phyloP scores from a whole-genome alignment of 2,329 filamentous ascomycete genomes.

The Botrytis aclada region DNA sequence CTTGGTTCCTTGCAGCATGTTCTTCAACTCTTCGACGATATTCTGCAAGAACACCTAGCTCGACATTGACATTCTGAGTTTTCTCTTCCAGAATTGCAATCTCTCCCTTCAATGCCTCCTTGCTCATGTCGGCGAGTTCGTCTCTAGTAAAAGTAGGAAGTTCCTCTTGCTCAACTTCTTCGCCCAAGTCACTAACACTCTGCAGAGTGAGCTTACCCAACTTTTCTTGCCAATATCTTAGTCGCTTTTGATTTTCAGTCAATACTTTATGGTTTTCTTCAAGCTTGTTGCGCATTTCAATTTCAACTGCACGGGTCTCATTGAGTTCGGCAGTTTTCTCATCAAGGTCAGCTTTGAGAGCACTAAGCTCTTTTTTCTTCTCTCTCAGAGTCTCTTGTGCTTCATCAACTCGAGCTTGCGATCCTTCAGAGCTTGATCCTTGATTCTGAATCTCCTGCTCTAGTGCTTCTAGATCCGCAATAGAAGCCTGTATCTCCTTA shows the following conservation, averaged over 20 bases:
- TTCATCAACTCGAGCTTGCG: constrained; percentile 72
- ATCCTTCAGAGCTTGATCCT: constrained; percentile 68
- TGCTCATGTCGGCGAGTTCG: constrained; percentile 61
- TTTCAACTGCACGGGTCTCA: constrained; percentile 82
- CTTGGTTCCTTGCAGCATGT: constrained; percentile 74
- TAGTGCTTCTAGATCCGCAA: constrained; percentile 71
- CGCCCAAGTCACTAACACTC: constrained; percentile 69
- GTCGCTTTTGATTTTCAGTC: constrained; percentile 78
- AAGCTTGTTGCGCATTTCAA: constrained; percentile 97
- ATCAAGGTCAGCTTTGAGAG: constrained; percentile 81
- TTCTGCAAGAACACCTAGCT: constrained; percentile 83
- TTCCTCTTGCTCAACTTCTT: constrained; percentile 52
- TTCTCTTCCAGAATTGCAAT: constrained; percentile 68
- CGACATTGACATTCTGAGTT: constrained; percentile 81
- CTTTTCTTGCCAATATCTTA: constrained; percentile 87
- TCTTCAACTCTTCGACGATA: constrained; percentile 85
- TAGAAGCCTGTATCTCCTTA: constrained; percentile 71
- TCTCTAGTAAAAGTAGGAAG: constrained; percentile 76
- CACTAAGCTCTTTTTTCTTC: constrained; percentile 76
- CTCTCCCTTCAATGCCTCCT: constrained; percentile 63
- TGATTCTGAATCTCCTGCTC: constrained; percentile 78
- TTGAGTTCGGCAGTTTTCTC: constrained; percentile 83
- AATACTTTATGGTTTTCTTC: constrained; percentile 93
- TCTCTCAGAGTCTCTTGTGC: constrained; percentile 73
- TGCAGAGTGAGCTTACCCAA: constrained; percentile 79